Evolutionary conservation across 2,329 filamentous ascomycete species (phyloP), one percentile per base, ranked within the genome.

Genomic region (Helminthosporium solani): DNA sequence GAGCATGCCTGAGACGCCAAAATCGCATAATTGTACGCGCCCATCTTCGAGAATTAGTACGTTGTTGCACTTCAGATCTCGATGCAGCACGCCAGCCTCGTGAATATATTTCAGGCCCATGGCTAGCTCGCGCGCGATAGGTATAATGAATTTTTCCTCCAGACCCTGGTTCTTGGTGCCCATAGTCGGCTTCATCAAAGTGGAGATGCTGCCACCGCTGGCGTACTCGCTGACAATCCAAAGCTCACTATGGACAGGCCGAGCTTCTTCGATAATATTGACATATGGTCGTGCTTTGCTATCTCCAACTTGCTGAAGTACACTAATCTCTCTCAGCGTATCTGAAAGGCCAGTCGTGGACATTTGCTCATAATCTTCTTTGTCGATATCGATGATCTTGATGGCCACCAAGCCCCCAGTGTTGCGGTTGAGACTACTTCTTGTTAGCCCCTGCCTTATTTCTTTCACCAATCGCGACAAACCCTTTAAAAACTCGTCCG

Each of bases 221-320:
- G 88, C 91, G 68, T 91, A 90, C 71, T 94, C 88, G 48, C 87
- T 91, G 45, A 94, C 83, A 75, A 94, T 88, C 89, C 89, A 95
- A 73, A 95, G 85, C 49, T 88, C 82, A 57, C 87, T 84, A 33
- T 87, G 86, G 30, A 92, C 83, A 7, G 87, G 83, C 16, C 91
- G 78, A 3, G 87, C 87, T 55, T 91, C 88, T 57, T 91, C 84
- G 41, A 92, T 86, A 57, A 85, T 80, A 65, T 92, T 94, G 71
- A 95, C 84, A 67, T 94, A 94, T 63, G 92, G 92, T 56, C 81
- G 80, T 15, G 88, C 88, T 38, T 84, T 85, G 54, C 80, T 86
- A 55, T 88, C 85, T 60, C 85, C 84, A 41, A 95, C 76, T 47
- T 87, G 76, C 59, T 88, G 83, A 40, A 95, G 74, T 19, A 88